phyloP scores from a whole-genome alignment of 805 yeast genomes.

The Candida michaelii region DNA sequence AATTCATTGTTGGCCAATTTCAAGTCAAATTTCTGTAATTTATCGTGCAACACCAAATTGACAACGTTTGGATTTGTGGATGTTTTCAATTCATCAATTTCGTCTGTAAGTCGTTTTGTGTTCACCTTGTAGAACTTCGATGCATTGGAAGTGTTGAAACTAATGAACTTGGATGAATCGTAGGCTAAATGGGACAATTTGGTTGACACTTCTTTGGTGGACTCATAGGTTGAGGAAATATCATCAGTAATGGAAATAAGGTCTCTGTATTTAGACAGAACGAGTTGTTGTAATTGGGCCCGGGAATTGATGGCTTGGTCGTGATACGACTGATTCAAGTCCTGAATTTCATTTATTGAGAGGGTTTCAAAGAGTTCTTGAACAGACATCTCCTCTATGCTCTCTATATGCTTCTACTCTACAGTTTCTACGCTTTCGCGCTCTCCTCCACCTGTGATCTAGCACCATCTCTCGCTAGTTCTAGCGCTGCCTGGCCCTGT shows the following conservation, averaged over 20 bases:
- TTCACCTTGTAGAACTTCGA: slow-evolving; percentile 16
- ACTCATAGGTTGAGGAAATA: slow-evolving; percentile 31
- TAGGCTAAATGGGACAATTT: slow-evolving; percentile 33
- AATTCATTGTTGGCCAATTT: slow-evolving; percentile 16
- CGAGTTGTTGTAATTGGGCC: slow-evolving; percentile 32
- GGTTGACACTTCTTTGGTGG: slow-evolving; percentile 23
- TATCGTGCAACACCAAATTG: slow-evolving; percentile 25
- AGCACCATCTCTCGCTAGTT: no score
- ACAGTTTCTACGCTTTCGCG: no score
- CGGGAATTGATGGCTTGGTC: slow-evolving; percentile 28
- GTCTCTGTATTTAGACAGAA: slow-evolving; percentile 42
- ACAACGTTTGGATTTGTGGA: neutral
- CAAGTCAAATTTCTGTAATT: slow-evolving; percentile 30
- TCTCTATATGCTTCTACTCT: no score
- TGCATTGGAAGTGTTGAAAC: slow-evolving; percentile 17
- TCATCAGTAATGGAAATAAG: slow-evolving; percentile 45
- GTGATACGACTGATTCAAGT: slow-evolving; percentile 28
- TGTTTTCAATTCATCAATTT: slow-evolving; percentile 13
- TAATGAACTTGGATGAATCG: slow-evolving; percentile 25
- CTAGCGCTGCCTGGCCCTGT: no score
- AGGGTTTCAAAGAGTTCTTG: slow-evolving; percentile 36
- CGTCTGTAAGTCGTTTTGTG: slow-evolving; percentile 25
- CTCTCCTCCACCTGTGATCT: no score
- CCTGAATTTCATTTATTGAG: slow-evolving; percentile 33
- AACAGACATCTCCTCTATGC: slow-evolving; percentile 13